These are phyloP conservation scores for Rhazya stricta DNA, from an alignment of 257 asterid genomes.

Conservation along the genomic window DNA sequence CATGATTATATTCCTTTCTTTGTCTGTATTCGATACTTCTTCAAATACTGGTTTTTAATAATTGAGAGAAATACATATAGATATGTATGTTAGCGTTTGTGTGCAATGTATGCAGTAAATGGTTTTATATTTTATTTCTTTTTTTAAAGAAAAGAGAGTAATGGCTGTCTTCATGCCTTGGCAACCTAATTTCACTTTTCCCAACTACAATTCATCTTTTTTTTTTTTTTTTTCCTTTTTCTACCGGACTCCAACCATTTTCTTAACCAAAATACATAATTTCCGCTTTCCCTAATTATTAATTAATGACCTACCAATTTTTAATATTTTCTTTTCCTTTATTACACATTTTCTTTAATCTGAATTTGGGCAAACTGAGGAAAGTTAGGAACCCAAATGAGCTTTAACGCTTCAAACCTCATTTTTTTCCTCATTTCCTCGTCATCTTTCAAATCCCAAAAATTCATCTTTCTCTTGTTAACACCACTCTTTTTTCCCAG, in stretches of 20 bases:
- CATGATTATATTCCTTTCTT: conserved; percentile 32
- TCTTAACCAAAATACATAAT: conserved; percentile 85
- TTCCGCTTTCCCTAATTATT: conserved; percentile 45
- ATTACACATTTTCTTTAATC: conserved; percentile 30
- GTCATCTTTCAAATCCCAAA: conserved; percentile 23
- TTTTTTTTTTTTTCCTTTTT: conserved; percentile 23
- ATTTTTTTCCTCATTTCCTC: conserved; percentile 39
- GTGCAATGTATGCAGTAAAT: conserved; percentile 12
- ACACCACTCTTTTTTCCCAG: conserved; percentile 20
- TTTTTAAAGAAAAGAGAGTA: background rate
- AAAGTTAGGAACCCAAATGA: conserved; percentile 49
- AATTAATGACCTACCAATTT: conserved; percentile 40
- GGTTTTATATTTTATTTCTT: background rate
- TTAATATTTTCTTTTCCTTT: conserved; percentile 28
- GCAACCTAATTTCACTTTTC: conserved; percentile 97
- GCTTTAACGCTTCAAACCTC: conserved; percentile 34
- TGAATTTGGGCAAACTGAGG: conserved; percentile 49
- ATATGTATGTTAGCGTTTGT: conserved; percentile 31
- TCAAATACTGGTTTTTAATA: conserved; percentile 12
- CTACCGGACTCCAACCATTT: conserved; percentile 77
- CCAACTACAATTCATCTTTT: conserved; percentile 80
- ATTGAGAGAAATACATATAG: conserved; percentile 25
- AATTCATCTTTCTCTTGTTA: conserved; percentile 27
- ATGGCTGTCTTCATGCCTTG: conserved; percentile 30
- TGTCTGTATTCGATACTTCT: conserved; percentile 39